These are phyloP conservation scores for Tephrocybe rancida DNA, from an alignment of 768 basidiomycete genomes.

Conservation along the genomic window DNA sequence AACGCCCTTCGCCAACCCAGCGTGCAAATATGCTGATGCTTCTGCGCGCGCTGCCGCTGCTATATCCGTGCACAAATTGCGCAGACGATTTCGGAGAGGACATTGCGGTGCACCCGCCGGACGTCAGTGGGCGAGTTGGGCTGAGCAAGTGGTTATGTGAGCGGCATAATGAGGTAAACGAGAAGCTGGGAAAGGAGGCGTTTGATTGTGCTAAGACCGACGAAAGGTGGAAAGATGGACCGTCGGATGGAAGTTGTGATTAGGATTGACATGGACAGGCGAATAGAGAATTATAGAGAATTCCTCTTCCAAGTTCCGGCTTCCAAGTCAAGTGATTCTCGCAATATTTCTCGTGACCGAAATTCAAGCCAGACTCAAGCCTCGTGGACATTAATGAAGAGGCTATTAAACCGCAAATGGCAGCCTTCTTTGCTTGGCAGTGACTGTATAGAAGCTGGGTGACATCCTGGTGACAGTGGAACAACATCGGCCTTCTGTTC, in stretches of 20 bases:
- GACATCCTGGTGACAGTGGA: no score
- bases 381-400: no score
- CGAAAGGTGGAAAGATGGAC: constrained; percentile 93
- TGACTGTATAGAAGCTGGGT: no score
- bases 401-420: no score
- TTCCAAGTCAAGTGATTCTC: background rate
- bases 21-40: constrained; percentile 84
- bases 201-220: constrained; percentile 86
- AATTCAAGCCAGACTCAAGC: no score
- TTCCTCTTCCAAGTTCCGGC: background rate
- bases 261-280: constrained; percentile 26
- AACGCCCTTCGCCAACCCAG: constrained; percentile 72
- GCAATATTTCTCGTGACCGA: no score
- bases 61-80: constrained; percentile 91
- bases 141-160: constrained; percentile 89
- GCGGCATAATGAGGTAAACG: constrained; percentile 92
- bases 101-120: constrained; percentile 68
- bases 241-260: constrained; percentile 87
- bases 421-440: background rate
- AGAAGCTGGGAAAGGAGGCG: constrained; percentile 75
- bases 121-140: constrained; percentile 68
- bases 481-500: background rate
- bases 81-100: constrained; percentile 80
- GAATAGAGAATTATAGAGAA: no score
- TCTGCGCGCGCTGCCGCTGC: constrained; percentile 70